Conservation (phyloP, 1,139 yeast species). For the Geotrichum reessii region DNA sequence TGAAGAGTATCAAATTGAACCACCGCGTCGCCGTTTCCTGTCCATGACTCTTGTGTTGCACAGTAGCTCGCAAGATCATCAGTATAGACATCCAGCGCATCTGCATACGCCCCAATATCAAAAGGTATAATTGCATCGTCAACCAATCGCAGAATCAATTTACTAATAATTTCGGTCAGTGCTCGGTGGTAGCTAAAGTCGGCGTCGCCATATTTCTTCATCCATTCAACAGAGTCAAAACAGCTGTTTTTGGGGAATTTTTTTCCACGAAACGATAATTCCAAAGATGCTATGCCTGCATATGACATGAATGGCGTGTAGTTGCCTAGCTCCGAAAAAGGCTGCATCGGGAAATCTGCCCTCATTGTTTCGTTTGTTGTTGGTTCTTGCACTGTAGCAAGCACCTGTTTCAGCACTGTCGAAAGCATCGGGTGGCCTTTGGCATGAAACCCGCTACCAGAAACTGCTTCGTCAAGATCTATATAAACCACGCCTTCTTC, state of each 20-base stretch:
- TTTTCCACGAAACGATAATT: slow-evolving; percentile 45
- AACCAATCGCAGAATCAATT: slow-evolving; percentile 49
- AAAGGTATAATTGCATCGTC: slow-evolving; percentile 80
- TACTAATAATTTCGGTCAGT: slow-evolving; percentile 53
- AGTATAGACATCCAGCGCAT: slow-evolving; percentile 42
- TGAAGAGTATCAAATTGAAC: slow-evolving; percentile 25
- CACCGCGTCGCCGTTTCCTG: slow-evolving; percentile 13
- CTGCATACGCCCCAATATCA: slow-evolving; percentile 48
- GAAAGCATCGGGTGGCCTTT: slow-evolving; percentile 64
- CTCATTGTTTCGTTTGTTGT: slow-evolving; percentile 24
- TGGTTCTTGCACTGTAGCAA: slow-evolving; percentile 38
- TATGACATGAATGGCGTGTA: slow-evolving; percentile 60
- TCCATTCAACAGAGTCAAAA: slow-evolving; percentile 54
- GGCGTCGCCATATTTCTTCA: slow-evolving; percentile 12
- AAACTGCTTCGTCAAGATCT: slow-evolving; percentile 67
- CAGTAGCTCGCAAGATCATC: slow-evolving; percentile 48
- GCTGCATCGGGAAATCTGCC: slow-evolving; percentile 20
- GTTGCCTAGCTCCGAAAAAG: slow-evolving; percentile 42
- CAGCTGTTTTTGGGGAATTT: slow-evolving; percentile 57
- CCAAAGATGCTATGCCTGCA: slow-evolving; percentile 65
- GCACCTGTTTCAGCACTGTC: slow-evolving; percentile 37
- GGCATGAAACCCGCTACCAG: slow-evolving; percentile 54
- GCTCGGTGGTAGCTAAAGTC: slow-evolving; percentile 51
- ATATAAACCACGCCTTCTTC: slow-evolving; percentile 67
- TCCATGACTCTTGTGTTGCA: slow-evolving; percentile 20